A percentile compares a stretch with the other conserved stretches of the same genome.
phyloP scores from a whole-genome alignment of 495 filamentous ascomycete genomes.

The Amorphotheca resinae region DNA sequence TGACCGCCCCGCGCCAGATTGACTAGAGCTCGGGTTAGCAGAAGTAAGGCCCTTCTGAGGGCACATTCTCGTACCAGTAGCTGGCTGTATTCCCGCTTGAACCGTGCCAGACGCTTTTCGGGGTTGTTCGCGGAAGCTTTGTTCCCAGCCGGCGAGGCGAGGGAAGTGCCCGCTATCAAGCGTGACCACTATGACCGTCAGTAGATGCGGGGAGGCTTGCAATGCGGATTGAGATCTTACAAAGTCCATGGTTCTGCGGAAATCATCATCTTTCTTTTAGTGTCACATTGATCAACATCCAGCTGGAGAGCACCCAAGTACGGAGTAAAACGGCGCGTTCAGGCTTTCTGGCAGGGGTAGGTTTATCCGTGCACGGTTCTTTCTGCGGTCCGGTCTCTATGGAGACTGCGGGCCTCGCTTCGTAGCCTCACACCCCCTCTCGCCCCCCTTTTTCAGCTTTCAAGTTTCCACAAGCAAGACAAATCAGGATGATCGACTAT shows the following conservation, averaged over 20 bases:
- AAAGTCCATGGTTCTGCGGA: slow-evolving; percentile 19
- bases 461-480: too few relatives aligned
- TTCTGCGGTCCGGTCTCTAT: too few relatives aligned
- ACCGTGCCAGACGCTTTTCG: slow-evolving; percentile 74
- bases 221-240: slow-evolving; percentile 8
- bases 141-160: slow-evolving; percentile 41
- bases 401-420: too few relatives aligned
- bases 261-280: too few relatives aligned
- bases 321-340: too few relatives aligned
- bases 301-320: too few relatives aligned
- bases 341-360: too few relatives aligned
- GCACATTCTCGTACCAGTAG: slow-evolving; percentile 49
- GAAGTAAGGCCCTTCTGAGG: not conserved
- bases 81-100: slow-evolving; percentile 78
- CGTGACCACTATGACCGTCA: slow-evolving; percentile 58
- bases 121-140: slow-evolving; percentile 59
- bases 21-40: slow-evolving; percentile 35
- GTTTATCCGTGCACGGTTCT: too few relatives aligned
- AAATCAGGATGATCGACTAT: too few relatives aligned
- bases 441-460: too few relatives aligned
- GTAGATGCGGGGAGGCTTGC: not conserved
- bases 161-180: slow-evolving; percentile 69
- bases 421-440: too few relatives aligned
- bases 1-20: slow-evolving; percentile 62
- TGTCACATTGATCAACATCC: not conserved